Percentiles rank a stretch among this genome's conserved stretches.
Conservation (phyloP, 2,329 filamentous ascomycete genomes). For the Exophiala calicioides region DNA sequence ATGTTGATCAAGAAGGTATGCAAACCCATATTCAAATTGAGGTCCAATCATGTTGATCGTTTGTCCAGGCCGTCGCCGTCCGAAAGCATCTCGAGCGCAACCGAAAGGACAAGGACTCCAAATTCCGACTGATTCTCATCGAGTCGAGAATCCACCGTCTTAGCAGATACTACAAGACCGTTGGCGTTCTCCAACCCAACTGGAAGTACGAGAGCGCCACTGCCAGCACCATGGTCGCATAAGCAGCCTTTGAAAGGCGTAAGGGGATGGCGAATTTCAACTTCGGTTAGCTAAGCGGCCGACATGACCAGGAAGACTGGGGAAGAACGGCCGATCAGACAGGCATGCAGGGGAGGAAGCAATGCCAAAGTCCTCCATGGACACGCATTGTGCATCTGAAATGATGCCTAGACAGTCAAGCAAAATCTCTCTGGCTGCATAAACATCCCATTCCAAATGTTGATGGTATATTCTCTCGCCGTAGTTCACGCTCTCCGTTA, state of each 20-base stretch:
- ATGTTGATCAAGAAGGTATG: conserved; percentile 99
- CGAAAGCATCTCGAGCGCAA: conserved; percentile 99
- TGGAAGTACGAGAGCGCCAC: conserved; percentile 99
- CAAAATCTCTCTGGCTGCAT: too few relatives aligned
- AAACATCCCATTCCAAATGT: too few relatives aligned
- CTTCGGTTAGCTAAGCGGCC: too few relatives aligned
- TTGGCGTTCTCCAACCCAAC: conserved; percentile 78
- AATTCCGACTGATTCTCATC: conserved; percentile 99
- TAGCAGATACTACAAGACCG: conserved; percentile 99
- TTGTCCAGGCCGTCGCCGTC: conserved; percentile 80
- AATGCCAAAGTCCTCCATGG: too few relatives aligned
- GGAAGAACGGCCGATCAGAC: too few relatives aligned
- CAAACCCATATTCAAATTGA: neutral
- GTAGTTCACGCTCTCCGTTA: too few relatives aligned
- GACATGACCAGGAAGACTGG: too few relatives aligned
- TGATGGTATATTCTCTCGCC: too few relatives aligned
- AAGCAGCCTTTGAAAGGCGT: conserved; percentile 45
- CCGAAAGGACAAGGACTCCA: conserved; percentile 99
- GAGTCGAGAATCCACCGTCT: conserved; percentile 99
- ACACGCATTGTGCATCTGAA: too few relatives aligned
- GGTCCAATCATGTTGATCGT: neutral
- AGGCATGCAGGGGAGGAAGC: too few relatives aligned
- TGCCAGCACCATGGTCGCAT: conserved; percentile 89
- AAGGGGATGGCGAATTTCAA: neutral
- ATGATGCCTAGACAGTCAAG: too few relatives aligned